Conservation (phyloP, 2,329 filamentous ascomycete genomes). For the Penicillium sclerotiorum region DNA sequence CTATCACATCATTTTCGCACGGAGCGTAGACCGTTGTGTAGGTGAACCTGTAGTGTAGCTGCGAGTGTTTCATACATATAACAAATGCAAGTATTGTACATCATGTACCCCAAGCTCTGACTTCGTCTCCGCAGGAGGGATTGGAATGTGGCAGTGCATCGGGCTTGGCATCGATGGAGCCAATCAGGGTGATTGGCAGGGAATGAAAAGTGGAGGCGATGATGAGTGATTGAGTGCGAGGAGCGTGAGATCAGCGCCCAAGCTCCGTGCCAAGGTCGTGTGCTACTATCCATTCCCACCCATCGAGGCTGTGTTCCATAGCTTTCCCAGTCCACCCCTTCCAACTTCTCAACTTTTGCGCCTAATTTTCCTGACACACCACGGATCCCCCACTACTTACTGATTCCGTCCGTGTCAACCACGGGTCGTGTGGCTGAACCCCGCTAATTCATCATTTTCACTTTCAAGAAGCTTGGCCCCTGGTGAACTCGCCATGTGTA, state of each 20-base stretch:
- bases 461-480: slow-evolving; percentile 18
- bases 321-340: neutral
- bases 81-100: too few relatives aligned
- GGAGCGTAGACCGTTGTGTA: too few relatives aligned
- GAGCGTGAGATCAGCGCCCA: slow-evolving; percentile 3
- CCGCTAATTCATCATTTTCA: slow-evolving; percentile 10
- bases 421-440: slow-evolving; percentile 20
- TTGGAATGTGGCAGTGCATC: too few relatives aligned
- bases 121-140: too few relatives aligned
- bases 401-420: slow-evolving; percentile 13
- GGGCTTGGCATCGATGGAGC: neutral
- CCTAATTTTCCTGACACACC: neutral
- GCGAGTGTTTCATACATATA: too few relatives aligned
- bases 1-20: too few relatives aligned
- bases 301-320: slow-evolving; percentile 14
- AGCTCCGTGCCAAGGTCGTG: slow-evolving; percentile 7
- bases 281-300: neutral
- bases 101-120: too few relatives aligned
- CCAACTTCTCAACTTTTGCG: slow-evolving; percentile 7
- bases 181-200: neutral
- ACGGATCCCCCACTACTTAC: slow-evolving; percentile 3
- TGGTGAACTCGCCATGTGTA: slow-evolving; percentile 18
- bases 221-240: neutral
- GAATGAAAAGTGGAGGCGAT: neutral
- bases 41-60: too few relatives aligned